Evolutionary conservation across 2,329 filamentous ascomycete species (phyloP), one percentile per base, ranked within the genome.

Genomic region (Ramularia endophylla): DNA sequence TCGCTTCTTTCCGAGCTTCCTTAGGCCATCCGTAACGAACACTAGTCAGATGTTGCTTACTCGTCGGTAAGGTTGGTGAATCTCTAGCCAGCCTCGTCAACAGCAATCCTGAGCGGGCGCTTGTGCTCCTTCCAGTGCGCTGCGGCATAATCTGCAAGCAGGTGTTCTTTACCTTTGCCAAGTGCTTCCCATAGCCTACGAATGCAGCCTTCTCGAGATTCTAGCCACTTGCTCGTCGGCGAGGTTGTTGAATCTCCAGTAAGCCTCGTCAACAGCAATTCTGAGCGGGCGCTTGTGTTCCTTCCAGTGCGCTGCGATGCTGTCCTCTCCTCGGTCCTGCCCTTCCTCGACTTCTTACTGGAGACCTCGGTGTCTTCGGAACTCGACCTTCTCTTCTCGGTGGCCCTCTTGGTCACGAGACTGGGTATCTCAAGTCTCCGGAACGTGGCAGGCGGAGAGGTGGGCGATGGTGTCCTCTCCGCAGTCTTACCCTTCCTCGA

Each of bases 21-120:
- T 65, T 8, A 70, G 61, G 1, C 75, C 74, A 42, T 78, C 75
- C 46, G 75, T 76, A 3, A 79, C 68, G 42, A 78, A 76, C 5
- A 77, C 49, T 1, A 73, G 65, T 65, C 18, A n/a, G n/a, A n/a
- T n/a, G n/a, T n/a, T n/a, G n/a, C 62, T 36, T 56, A 47, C 5
- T 56, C 46, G 9, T 40, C 15, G 0, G 58, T 65, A 5, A 71
- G 43, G 40, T 69, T 70, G 42, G 64, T 63, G 54, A 69, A 71
- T 1, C 65, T 55, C 66, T 65, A 71, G 20, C 64, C 61, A 4
- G 66, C 64, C 47, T 69, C 65, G 32, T 71, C 68, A 1, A 70
- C 58, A 9, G 67, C 67, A 22, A 71, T 63, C 8, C 63, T 48
- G 1, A 69, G 52, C 5, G 66, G 63, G 16, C 61, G 57, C 22